Percentiles rank a stretch among this genome's conserved stretches.
These are phyloP conservation scores for Yamadazyma songkhlaensis DNA, from an alignment of 1,139 yeast species.

Conservation along the genomic window DNA sequence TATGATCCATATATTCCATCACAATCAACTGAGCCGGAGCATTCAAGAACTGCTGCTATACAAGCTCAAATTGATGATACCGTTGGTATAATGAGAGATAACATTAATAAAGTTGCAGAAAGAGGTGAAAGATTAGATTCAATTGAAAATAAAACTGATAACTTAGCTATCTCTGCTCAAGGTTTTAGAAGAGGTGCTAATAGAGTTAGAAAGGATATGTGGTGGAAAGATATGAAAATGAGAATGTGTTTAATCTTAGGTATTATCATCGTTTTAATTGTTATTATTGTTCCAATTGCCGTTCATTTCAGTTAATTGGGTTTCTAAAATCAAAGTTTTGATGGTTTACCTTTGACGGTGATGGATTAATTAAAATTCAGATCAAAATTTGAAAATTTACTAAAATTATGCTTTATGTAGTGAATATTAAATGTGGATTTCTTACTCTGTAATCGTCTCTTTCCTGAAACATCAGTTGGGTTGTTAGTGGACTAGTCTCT, in stretches of 20 bases:
- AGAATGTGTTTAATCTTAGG: constrained; percentile 86
- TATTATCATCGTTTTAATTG: constrained; percentile 74
- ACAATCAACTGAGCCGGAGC: constrained; percentile 50
- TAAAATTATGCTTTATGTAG: too few species aligned
- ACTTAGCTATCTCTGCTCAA: constrained; percentile 89
- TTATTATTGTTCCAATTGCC: constrained; percentile 91
- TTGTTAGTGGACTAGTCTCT: too few species aligned
- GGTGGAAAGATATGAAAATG: constrained; percentile 99
- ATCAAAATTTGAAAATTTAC: too few species aligned
- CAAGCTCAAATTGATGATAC: constrained; percentile 96
- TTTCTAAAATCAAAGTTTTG: not conserved
- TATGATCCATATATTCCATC: constrained; percentile 88
- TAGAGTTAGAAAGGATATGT: constrained; percentile 97
- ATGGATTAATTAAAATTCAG: too few species aligned
- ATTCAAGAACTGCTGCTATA: constrained; percentile 76
- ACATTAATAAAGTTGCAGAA: constrained; percentile 93
- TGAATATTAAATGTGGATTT: too few species aligned
- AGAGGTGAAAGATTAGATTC: constrained; percentile 92
- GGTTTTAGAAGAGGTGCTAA: constrained; percentile 97
- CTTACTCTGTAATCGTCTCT: too few species aligned
- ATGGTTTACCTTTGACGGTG: too few species aligned
- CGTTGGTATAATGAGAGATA: constrained; percentile 97
- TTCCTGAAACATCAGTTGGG: too few species aligned
- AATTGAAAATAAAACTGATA: constrained; percentile 91
- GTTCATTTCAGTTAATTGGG: constrained; percentile 56